Base-by-base conservation (phyloP, 2,329 filamentous ascomycete genomes). In the Phoma sp. region DNA sequence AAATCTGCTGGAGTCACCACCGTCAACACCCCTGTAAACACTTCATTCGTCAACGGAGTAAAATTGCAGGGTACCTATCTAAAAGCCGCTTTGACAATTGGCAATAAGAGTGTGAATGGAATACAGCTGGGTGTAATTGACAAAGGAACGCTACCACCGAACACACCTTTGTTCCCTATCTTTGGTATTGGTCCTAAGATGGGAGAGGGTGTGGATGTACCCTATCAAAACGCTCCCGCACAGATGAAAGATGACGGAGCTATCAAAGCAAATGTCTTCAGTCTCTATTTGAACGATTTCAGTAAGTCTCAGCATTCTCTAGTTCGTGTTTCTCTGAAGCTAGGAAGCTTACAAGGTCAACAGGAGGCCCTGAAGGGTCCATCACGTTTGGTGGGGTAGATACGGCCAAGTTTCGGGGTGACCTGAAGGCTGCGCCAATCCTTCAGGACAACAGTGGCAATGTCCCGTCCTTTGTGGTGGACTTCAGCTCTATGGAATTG, bases 381-480 rank as follows among this genome's bases (percentile, higher is more conserved):
- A 34, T 45, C 14, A 20, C n/a, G 17, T 45, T 45, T 20, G 42
- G 42, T 34, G 42, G 42, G 6, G 30, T 45, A 17, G 42, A 45
- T 26, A 45, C 17, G 10, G 42, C 42, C 7, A 46, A 46, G 6
- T 34, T 17, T n/a, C 42, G 36, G 21, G 29, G 29, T 12, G n/a
- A 46, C 15, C 30, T 46, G 12, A 14, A 46, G 26, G 29, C 30
- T 4, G 21, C 21, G 4, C 29, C 29, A 7, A 7, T 46, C 18
- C 11, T 46, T 7, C 2, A 1, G 2, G 6, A 18, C 7, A n/a
- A 46, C 23, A 23, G 11, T n/a, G 29, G 29, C n/a, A 12, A 7
- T 11, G 2, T 46, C 6, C 42, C 42, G 26, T 46, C 29, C 4
- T 46, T 34, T 14, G 29, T 34, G 12, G 30, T 46, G 10, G 42